These are phyloP conservation scores for Mycosphaerella sp. DNA, from an alignment of 2,329 filamentous ascomycete genomes.

Conservation along the genomic window DNA sequence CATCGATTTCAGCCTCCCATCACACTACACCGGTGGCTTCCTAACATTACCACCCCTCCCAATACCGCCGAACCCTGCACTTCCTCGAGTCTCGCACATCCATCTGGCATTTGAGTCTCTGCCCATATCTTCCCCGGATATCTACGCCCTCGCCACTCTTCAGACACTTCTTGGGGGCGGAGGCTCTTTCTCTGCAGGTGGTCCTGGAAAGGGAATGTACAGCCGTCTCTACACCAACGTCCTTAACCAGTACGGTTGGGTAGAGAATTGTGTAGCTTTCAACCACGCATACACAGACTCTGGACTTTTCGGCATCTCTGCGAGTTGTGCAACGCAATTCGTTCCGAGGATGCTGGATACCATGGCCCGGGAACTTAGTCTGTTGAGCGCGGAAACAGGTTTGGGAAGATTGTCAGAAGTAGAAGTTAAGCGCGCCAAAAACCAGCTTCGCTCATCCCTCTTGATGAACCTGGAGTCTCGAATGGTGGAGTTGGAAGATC, in stretches of 20 bases:
- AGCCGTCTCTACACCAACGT: constrained; percentile 96
- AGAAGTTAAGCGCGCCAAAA: constrained; percentile 92
- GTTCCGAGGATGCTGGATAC: constrained; percentile 84
- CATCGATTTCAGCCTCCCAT: constrained; percentile 55
- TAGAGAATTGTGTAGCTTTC: constrained; percentile 91
- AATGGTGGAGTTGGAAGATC: constrained; percentile 96
- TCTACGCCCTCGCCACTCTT: constrained; percentile 90
- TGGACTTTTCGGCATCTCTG: constrained; percentile 89
- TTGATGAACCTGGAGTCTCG: constrained; percentile 97
- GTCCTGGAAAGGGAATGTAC: constrained; percentile 99
- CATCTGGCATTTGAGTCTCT: constrained; percentile 94
- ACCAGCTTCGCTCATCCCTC: constrained; percentile 81
- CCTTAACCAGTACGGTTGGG: constrained; percentile 94
- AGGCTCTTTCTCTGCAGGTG: constrained; percentile 92
- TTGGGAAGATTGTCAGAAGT: constrained; percentile 62
- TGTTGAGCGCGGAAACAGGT: constrained; percentile 68
- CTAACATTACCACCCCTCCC: constrained; percentile 76
- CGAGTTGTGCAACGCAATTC: constrained; percentile 71
- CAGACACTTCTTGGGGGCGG: constrained; percentile 94
- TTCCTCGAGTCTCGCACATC: constrained; percentile 81
- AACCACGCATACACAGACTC: constrained; percentile 97
- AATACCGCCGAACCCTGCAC: constrained; percentile 66
- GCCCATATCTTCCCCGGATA: constrained; percentile 82
- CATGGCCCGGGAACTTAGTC: constrained; percentile 83
- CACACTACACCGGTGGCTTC: constrained; percentile 91